These are phyloP conservation scores for Porphyrellus cyaneotinctus DNA, from an alignment of 768 basidiomycete species.

Conservation along the genomic window DNA sequence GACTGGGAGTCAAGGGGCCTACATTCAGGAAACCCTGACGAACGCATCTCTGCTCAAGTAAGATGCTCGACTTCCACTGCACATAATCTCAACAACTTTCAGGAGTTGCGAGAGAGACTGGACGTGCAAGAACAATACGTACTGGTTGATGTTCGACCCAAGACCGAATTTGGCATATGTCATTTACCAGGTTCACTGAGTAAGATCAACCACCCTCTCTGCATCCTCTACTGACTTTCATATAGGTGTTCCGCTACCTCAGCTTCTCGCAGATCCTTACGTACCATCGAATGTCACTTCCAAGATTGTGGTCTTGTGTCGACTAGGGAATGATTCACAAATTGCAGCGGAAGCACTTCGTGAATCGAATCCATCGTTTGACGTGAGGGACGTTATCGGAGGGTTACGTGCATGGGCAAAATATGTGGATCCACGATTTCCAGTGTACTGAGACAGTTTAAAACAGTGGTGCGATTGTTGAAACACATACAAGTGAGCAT, in stretches of 20 bases:
- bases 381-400: constrained; percentile 70
- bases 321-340: constrained; percentile 91
- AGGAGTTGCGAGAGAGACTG: constrained; percentile 49
- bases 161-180: constrained; percentile 83
- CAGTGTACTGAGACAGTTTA: constrained; percentile 57
- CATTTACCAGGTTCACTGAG: constrained; percentile 70
- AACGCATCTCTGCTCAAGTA: constrained; percentile 46
- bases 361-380: constrained; percentile 19
- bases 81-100: constrained; percentile 1
- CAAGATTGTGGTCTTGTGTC: constrained; percentile 63
- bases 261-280: constrained; percentile 59
- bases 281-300: constrained; percentile 28
- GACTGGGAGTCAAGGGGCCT: constrained; percentile 63
- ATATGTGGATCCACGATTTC: constrained; percentile 71
- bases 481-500: constrained; percentile 5
- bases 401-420: constrained; percentile 79
- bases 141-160: constrained; percentile 78
- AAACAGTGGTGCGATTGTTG: neutral
- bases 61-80: neutral
- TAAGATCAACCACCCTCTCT: constrained; percentile 34
- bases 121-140: constrained; percentile 25
- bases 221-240: constrained; percentile 1
- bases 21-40: constrained; percentile 34
- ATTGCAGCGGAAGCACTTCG: constrained; percentile 59
- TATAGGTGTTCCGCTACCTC: constrained; percentile 69